A percentile compares a stretch with the other conserved stretches of the same genome.
These are phyloP conservation scores for Metschnikowia colocasiae DNA, from an alignment of 805 yeast species.

Conservation along the genomic window DNA sequence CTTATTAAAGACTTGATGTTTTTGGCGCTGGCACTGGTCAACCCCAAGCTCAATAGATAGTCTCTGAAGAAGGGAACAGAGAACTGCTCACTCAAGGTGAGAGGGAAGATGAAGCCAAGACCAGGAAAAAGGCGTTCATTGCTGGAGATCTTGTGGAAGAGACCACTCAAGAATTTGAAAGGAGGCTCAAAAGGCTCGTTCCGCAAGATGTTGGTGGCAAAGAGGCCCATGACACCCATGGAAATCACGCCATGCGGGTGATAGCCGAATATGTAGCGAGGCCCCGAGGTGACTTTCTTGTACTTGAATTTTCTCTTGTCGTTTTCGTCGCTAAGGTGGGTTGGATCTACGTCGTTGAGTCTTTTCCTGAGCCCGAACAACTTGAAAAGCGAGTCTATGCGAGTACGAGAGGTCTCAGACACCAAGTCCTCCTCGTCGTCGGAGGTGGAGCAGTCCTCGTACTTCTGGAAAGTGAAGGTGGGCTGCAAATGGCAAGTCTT, in stretches of 20 bases:
- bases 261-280: conserved; percentile 82
- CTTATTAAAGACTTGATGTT: conserved; percentile 64
- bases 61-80: conserved; percentile 82
- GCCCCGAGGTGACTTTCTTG: conserved; percentile 49
- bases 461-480: conserved; percentile 48
- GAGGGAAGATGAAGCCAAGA: conserved; percentile 62
- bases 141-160: conserved; percentile 63
- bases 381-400: conserved; percentile 35
- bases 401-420: conserved; percentile 34
- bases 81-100: conserved; percentile 83
- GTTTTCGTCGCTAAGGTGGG: conserved; percentile 1
- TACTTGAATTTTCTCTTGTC: conserved; percentile 10
- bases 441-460: conserved; percentile 22
- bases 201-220: conserved; percentile 55
- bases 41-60: conserved; percentile 74
- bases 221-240: conserved; percentile 81
- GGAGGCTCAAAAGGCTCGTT: conserved; percentile 43
- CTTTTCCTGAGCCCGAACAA: conserved; percentile 36
- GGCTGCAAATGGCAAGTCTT: conserved; percentile 71
- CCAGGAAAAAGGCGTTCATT: conserved; percentile 76
- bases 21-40: conserved; percentile 74
- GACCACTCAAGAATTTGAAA: conserved; percentile 27
- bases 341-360: conserved; percentile 28
- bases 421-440: conserved; percentile 43
- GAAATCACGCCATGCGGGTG: conserved; percentile 98